Base-by-base conservation (phyloP, 2,329 filamentous ascomycete genomes). In the Penicillium janthinellum region DNA sequence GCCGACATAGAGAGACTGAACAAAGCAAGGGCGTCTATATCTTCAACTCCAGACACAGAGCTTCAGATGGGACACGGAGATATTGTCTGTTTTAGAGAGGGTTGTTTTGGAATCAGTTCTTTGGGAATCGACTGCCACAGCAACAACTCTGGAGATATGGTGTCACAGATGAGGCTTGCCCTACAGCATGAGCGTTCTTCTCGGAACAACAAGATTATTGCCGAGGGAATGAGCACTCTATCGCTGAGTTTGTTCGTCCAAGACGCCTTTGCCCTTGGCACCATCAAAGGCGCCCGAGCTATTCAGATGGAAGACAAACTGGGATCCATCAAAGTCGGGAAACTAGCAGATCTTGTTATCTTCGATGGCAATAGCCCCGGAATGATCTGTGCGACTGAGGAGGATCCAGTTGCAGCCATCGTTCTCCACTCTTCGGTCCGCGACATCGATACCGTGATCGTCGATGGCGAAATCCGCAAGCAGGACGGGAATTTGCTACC, bases 71-170 rank as follows among this genome's bases (percentile, higher is more conserved):
- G 64, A 4, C 68, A 69, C 50, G 71, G 71, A 6, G 55, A 67
- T 14, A 64, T 66, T 22, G 63, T 73, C 44, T 65, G 63, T 7
- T 71, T 74, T 31, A 62, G 63, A 15, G 55, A 64, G 0, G 66
- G 61, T 12, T 47, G 22, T 12, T 47, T 17, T 47, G 42, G 56
- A 3, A 66, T 66, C 15, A 59, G 52, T 10, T 70, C 70, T 0
- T 50, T 75, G 2, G 73, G 73, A 1, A 62, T 73, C 10, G 73
- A 75, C 59, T 75, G 70, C 49, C 71, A 75, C 60, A 67, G 65
- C 37, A 71, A 68, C 59, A 71, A 69, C 53, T 67, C 70, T 2
- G 56, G 58, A 2, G 67, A 69, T 48, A 69, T 75, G 15, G 50
- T 70, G 8, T 65, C 64, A 14, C 68, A 72, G 48, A 70, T 72